phyloP scores from a whole-genome alignment of 352 stramenopile genomes.

The Phytophthora megakarya region DNA sequence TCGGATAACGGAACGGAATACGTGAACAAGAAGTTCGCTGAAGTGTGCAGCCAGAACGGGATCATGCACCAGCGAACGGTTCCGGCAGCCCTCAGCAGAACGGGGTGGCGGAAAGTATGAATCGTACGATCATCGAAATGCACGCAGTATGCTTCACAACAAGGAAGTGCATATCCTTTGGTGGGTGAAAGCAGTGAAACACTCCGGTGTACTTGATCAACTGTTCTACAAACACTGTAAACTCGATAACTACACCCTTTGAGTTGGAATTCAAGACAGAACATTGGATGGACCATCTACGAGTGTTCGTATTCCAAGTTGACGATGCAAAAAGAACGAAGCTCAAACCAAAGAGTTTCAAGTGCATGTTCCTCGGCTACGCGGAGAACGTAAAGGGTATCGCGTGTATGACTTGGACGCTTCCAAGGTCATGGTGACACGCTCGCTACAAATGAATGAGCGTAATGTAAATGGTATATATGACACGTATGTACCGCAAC shows the following conservation, averaged over 20 bases:
- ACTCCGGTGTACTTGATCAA: slow-evolving; percentile 39
- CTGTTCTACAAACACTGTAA: slow-evolving; percentile 1
- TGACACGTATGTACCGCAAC: no score
- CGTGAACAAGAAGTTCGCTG: slow-evolving; percentile 26
- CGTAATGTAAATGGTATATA: slow-evolving; percentile 18
- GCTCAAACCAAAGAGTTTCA: slow-evolving; percentile 30
- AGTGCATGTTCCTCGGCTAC: no score
- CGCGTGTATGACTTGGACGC: slow-evolving; percentile 23
- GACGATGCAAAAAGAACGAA: slow-evolving; percentile 31
- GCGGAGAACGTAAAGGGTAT: slow-evolving; percentile 24
- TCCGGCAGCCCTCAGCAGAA: slow-evolving; percentile 27
- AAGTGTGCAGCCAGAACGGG: background rate
- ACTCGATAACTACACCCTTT: slow-evolving; percentile 17
- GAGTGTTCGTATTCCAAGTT: no score
- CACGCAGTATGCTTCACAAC: slow-evolving; percentile 27
- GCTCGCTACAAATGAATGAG: slow-evolving; percentile 24
- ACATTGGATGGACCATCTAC: slow-evolving; percentile 16
- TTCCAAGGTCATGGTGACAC: slow-evolving; percentile 20
- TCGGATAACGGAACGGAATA: slow-evolving; percentile 42
- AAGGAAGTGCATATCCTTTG: slow-evolving; percentile 27
- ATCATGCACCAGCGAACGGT: no score
- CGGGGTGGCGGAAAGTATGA: slow-evolving; percentile 28
- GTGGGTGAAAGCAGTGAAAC: slow-evolving; percentile 37
- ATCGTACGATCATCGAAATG: no score
- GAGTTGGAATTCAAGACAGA: slow-evolving; percentile 27